Evolutionary conservation across 2,329 filamentous ascomycete species (phyloP).

Genomic region (Aspergillus quadrilineatus): DNA sequence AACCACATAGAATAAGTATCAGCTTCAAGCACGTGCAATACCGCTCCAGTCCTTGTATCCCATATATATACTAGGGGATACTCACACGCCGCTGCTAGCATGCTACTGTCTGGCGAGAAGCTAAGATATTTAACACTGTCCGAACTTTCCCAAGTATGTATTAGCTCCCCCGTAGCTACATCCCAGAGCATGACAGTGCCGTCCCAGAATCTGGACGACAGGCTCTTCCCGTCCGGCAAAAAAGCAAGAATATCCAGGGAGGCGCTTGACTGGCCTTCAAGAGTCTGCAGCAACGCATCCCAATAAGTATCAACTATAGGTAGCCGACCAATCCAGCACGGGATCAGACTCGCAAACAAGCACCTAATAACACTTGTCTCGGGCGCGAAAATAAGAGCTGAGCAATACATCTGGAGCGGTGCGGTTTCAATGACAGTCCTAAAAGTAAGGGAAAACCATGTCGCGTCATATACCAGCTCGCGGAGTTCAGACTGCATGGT

Average conservation of each 20-base stretch:
- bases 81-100: background rate
- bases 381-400: background rate
- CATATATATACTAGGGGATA: background rate
- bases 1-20: background rate
- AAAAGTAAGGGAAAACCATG: background rate
- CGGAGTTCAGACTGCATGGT: background rate
- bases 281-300: background rate
- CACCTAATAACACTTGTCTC: background rate
- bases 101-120: background rate
- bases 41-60: background rate
- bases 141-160: background rate
- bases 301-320: background rate
- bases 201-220: background rate
- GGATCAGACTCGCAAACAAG: background rate
- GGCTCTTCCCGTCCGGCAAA: background rate
- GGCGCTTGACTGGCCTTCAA: background rate
- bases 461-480: background rate
- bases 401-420: background rate
- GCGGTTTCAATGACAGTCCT: background rate
- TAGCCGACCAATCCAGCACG: background rate
- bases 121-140: background rate
- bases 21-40: background rate
- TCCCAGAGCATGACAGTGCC: background rate
- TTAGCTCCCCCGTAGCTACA: background rate
- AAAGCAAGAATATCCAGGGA: background rate